Evolutionary conservation across 2,329 filamentous ascomycete genomes (phyloP), one percentile per base, ranked within the genome.

Genomic region (Cytospora chrysosperma): DNA sequence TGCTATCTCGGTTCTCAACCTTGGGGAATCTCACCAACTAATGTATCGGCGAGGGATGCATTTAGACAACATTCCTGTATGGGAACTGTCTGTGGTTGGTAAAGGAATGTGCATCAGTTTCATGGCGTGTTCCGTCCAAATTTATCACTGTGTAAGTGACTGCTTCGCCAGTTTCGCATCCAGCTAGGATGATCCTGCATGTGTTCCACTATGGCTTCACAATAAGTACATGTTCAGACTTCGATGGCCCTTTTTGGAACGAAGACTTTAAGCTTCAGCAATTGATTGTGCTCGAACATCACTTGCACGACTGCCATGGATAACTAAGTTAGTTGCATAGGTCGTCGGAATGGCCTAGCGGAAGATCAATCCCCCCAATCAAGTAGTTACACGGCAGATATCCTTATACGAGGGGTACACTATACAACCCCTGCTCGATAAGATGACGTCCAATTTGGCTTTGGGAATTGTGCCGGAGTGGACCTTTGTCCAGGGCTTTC

Each of bases 31-130:
- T 30, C 59, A 52, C 40, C 17, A 37, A 51, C 49, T 54, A 62
- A 50, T 24, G 51, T 34, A 47, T 30, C 61, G 40, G 56, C 24
- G 56, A 27, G n/a, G 28, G 50, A 51, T 32, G 32, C n/a, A 51
- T 50, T 47, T 59, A 56, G 47, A 56, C 30, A 47, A 26, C 52
- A 56, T 59, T 26, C 53, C 55, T 58, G 52, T n/a, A 59, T 53
- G n/a, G n/a, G 17, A 9, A 40, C 30, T 24, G n/a, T n/a, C 53
- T 54, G 59, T 54, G 57, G 47, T n/a, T n/a, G n/a, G n/a, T n/a
- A n/a, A n/a, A 55, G 62, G 68, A 63, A 69, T 67, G 65, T 67
- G 65, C 65, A 70, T 64, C 68, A 62, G 74, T 76, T 75, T 76
- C 74, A 75, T 65, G 61, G 70, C 64, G 54, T 65, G 68, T 68